Conservation (phyloP, 2,329 filamentous ascomycete genomes). For the Talaromyces sp. region DNA sequence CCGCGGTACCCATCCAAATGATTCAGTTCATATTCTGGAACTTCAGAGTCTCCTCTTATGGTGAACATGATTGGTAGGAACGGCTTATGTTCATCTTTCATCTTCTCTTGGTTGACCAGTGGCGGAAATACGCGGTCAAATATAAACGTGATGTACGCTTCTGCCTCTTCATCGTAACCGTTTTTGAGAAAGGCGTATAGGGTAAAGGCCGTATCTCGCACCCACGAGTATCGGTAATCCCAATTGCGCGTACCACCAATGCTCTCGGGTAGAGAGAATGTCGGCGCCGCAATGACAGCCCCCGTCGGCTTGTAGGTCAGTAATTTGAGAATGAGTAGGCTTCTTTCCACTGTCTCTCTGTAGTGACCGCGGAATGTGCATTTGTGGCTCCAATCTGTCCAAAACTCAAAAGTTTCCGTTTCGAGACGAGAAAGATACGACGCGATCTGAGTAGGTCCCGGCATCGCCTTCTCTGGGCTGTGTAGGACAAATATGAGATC, state of each 20-base stretch:
- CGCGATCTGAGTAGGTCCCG: constrained; percentile 56
- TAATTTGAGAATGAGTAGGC: constrained; percentile 70
- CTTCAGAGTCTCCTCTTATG: constrained; percentile 69
- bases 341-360: constrained; percentile 66
- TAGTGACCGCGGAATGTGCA: constrained; percentile 68
- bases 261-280: constrained; percentile 72
- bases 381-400: constrained; percentile 69
- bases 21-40: constrained; percentile 63
- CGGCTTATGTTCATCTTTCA: constrained; percentile 48
- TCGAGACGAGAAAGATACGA: constrained; percentile 59
- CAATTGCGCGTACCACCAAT: constrained; percentile 60
- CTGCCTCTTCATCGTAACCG: constrained; percentile 70
- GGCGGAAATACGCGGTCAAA: constrained; percentile 58
- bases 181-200: constrained; percentile 72
- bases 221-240: constrained; percentile 61
- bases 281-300: constrained; percentile 71
- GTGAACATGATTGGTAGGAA: constrained; percentile 75
- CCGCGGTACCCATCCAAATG: constrained; percentile 70
- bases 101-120: constrained; percentile 52
- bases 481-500: constrained; percentile 65
- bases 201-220: constrained; percentile 72
- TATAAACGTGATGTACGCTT: constrained; percentile 75
- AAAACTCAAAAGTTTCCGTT: constrained; percentile 65
- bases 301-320: constrained; percentile 75
- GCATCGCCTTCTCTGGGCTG: constrained; percentile 56